These are phyloP conservation scores for Cryptococcus hybrid DNA, from an alignment of 1,284 basidiomycete genomes.

Conservation along the genomic window DNA sequence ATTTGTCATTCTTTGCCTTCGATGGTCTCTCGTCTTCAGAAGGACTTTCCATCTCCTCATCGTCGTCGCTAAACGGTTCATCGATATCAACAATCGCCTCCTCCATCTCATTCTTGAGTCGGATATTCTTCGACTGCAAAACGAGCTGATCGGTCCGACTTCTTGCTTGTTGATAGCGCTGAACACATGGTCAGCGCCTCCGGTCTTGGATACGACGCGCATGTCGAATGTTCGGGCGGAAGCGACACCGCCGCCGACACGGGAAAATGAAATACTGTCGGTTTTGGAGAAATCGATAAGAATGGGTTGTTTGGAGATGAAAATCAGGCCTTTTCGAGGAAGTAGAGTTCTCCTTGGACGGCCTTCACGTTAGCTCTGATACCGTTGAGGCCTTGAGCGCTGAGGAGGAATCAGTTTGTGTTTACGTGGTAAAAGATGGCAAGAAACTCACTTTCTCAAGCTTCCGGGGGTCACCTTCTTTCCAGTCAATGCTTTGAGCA, in stretches of 20 bases:
- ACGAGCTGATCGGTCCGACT: constrained; percentile 79
- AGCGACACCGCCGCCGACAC: constrained; percentile 85
- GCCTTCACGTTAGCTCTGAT: constrained; percentile 98
- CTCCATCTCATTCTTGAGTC: constrained; percentile 95
- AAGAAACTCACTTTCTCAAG: constrained; percentile 68
- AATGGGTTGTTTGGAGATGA: constrained; percentile 94
- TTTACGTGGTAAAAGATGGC: no score
- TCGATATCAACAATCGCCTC: constrained; percentile 73
- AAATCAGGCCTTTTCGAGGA: constrained; percentile 97
- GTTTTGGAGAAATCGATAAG: constrained; percentile 91
- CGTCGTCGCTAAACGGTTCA: constrained; percentile 68
- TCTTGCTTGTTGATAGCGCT: constrained; percentile 96
- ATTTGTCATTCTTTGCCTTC: constrained; percentile 44
- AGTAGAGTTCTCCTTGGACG: constrained; percentile 93
- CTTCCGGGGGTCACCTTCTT: constrained; percentile 88
- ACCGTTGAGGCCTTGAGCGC: constrained; percentile 54
- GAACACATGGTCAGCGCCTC: constrained; percentile 80
- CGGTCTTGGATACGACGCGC: constrained; percentile 76
- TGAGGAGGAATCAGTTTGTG: constrained; percentile 19
- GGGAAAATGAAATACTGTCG: constrained; percentile 88
- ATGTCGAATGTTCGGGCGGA: constrained; percentile 94
- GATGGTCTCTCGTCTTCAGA: constrained; percentile 36
- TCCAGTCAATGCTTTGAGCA: constrained; percentile 86
- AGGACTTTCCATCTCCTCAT: constrained; percentile 58
- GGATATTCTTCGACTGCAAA: constrained; percentile 88